Evolutionary conservation across 129 eudicot species (phyloP).

Genomic region (Lactuca saligna): DNA sequence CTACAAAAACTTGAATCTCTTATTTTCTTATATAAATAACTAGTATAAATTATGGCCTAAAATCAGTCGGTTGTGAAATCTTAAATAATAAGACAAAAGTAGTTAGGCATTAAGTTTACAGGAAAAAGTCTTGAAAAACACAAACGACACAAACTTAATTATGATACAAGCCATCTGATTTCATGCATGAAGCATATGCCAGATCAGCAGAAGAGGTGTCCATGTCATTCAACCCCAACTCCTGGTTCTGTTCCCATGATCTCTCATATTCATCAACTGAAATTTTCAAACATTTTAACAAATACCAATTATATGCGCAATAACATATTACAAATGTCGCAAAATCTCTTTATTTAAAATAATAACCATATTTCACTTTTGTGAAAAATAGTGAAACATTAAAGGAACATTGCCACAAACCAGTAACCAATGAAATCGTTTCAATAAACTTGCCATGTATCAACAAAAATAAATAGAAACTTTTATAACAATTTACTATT

Average conservation of each 20-base stretch:
- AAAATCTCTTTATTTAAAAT: background rate
- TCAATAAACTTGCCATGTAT: background rate
- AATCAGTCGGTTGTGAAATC: no score
- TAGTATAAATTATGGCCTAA: no score
- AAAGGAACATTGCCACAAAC: background rate
- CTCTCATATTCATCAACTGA: constrained; percentile 85
- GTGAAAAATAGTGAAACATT: background rate
- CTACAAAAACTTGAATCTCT: no score
- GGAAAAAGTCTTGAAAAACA: background rate
- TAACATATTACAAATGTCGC: background rate
- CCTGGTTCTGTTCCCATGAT: constrained; percentile 96
- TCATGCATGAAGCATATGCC: constrained; percentile 51
- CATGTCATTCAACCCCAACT: constrained; percentile 92
- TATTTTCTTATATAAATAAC: no score
- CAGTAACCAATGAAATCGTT: background rate
- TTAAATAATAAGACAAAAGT: no score
- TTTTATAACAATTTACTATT: background rate
- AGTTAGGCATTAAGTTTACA: no score
- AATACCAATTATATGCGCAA: constrained; percentile 8
- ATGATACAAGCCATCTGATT: background rate
- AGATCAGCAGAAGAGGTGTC: constrained; percentile 93
- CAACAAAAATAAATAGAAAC: no score
- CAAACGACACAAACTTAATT: background rate
- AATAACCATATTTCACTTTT: background rate
- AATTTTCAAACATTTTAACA: constrained; percentile 12